phyloP scores from a whole-genome alignment of 225 moss, liverwort and hornwort species.

The Polytrichum formosum region DNA sequence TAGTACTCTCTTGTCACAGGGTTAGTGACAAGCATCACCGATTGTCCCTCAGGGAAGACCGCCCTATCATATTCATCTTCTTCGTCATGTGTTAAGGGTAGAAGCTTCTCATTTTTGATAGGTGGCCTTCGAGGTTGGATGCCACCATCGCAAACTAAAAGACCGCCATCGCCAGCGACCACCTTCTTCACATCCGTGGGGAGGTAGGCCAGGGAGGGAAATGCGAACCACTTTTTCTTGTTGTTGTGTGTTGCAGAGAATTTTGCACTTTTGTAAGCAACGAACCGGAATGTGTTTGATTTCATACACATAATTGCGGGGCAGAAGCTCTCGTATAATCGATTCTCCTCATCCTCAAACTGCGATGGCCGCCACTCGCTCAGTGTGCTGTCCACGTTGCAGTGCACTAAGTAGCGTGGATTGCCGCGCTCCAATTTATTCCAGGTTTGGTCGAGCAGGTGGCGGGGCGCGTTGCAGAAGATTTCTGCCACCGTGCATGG shows the following conservation, averaged over 20 bases:
- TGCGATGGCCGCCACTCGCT: conserved; percentile 33
- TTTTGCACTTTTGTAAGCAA: conserved; percentile 40
- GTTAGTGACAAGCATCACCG: conserved; percentile 25
- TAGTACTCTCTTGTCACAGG: conserved; percentile 37
- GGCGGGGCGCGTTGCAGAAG: conserved; percentile 35
- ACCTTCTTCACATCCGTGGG: conserved; percentile 21
- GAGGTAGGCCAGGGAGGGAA: conserved; percentile 38
- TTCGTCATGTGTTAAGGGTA: conserved; percentile 13
- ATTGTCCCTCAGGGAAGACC: conserved; percentile 15
- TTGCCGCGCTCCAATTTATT: conserved; percentile 24
- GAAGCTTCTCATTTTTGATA: conserved; percentile 1
- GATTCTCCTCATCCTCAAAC: conserved; percentile 32
- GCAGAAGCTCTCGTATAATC: conserved; percentile 40
- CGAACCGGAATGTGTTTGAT: conserved; percentile 14
- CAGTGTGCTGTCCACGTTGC: conserved; percentile 32
- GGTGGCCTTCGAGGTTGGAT: conserved; percentile 11
- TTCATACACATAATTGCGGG: conserved; percentile 36
- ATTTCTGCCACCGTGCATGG: conserved; percentile 30
- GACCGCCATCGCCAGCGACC: conserved; percentile 27
- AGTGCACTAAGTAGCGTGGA: conserved; percentile 23
- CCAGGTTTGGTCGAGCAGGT: conserved; percentile 31
- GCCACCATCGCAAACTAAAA: conserved; percentile 28
- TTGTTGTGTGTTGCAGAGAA: conserved; percentile 8
- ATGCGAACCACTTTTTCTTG: conserved; percentile 32
- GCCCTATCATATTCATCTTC: conserved; percentile 11